These are phyloP conservation scores for Plasmodium inui DNA, from an alignment of 169 alveolate genomes.

Conservation along the genomic window DNA sequence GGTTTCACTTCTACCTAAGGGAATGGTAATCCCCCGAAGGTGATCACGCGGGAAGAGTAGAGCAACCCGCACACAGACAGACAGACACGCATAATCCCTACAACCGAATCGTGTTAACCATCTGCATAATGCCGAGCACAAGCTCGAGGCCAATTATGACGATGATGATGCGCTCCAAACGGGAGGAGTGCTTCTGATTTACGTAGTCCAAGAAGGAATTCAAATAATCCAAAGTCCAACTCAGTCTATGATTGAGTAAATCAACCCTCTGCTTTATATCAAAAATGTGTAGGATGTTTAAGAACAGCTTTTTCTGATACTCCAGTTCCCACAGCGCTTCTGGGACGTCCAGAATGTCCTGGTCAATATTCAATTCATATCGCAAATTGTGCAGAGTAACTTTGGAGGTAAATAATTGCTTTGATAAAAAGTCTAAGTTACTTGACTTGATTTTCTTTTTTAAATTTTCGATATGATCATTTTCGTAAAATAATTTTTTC, in stretches of 20 bases:
- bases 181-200: conserved; percentile 82
- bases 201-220: conserved; percentile 82
- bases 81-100: neutral
- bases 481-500: conserved; percentile 69
- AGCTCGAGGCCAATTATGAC: conserved; percentile 80
- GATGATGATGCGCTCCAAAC: conserved; percentile 82
- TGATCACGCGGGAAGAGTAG: neutral
- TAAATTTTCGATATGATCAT: conserved; percentile 70
- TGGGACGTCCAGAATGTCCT: conserved; percentile 82
- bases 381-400: conserved; percentile 65
- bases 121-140: conserved; percentile 78
- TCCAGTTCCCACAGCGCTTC: conserved; percentile 83
- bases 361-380: conserved; percentile 69
- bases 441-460: conserved; percentile 69
- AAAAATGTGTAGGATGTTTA: conserved; percentile 71
- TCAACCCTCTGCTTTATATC: conserved; percentile 81
- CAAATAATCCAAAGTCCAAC: conserved; percentile 82
- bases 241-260: conserved; percentile 78
- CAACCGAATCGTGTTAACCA: conserved; percentile 38
- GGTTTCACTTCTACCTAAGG: no score
- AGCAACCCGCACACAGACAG: neutral
- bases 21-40: neutral
- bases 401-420: conserved; percentile 68
- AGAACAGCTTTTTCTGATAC: conserved; percentile 77
- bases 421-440: conserved; percentile 62